Conservation (phyloP, 1,284 basidiomycete species). For the Megacollybia platyphylla region DNA sequence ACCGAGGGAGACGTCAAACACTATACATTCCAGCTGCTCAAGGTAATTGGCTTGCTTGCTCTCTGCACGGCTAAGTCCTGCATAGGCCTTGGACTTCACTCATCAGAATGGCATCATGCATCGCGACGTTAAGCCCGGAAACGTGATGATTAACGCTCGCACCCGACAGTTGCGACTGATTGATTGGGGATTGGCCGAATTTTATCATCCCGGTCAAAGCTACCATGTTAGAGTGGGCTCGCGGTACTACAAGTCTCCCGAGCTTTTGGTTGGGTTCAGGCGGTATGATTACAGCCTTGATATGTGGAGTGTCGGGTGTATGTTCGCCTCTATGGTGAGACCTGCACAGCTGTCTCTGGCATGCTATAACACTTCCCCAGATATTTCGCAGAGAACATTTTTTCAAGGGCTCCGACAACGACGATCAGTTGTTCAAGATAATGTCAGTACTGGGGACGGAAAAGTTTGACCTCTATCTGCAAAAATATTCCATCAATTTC, state of each 20-base stretch:
- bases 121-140: slow-evolving; percentile 84
- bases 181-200: slow-evolving; percentile 89
- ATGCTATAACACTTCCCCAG: slow-evolving; percentile 6
- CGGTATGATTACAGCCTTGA: slow-evolving; percentile 80
- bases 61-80: neutral
- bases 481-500: slow-evolving; percentile 67
- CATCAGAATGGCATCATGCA: slow-evolving; percentile 88
- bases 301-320: slow-evolving; percentile 85
- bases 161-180: slow-evolving; percentile 71
- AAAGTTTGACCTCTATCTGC: slow-evolving; percentile 61
- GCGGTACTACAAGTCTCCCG: slow-evolving; percentile 84
- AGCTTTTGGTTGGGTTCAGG: slow-evolving; percentile 79
- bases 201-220: slow-evolving; percentile 79
- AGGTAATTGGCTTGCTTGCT: slow-evolving; percentile 23
- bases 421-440: slow-evolving; percentile 84
- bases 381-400: slow-evolving; percentile 79
- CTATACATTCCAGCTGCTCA: slow-evolving; percentile 78
- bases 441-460: slow-evolving; percentile 82
- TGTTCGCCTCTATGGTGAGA: slow-evolving; percentile 76
- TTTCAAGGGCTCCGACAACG: slow-evolving; percentile 84
- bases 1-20: slow-evolving; percentile 76
- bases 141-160: slow-evolving; percentile 85
- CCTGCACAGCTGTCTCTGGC: neutral
- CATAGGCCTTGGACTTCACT: slow-evolving; percentile 74
- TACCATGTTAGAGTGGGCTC: slow-evolving; percentile 88